Percentiles rank a stretch among this genome's conserved stretches.
Conservation (phyloP, 352 stramenopile species). For the Globisporangium megalacanthum region DNA sequence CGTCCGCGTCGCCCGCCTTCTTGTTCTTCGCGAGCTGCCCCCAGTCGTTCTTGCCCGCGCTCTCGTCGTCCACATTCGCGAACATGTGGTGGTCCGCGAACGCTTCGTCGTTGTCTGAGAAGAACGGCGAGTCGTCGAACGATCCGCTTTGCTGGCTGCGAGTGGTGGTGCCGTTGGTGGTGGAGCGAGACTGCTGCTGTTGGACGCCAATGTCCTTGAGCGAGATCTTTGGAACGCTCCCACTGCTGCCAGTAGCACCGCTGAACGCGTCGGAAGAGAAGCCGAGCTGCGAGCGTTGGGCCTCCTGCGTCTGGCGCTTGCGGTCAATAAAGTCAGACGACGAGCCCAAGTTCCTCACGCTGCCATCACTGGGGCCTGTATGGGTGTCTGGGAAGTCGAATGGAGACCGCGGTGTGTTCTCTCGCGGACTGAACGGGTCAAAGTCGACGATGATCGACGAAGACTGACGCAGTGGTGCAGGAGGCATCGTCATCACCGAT, state of each 20-base stretch:
- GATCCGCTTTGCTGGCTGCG: constrained; percentile 10
- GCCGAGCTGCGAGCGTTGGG: constrained; percentile 45
- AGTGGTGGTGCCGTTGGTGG: constrained; percentile 12
- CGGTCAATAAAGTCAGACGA: constrained; percentile 12
- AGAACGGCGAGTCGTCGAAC: constrained; percentile 52
- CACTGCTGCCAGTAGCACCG: constrained; percentile 4
- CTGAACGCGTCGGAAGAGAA: constrained; percentile 52
- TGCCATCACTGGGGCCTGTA: constrained; percentile 8
- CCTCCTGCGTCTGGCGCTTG: constrained; percentile 60
- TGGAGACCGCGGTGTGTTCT: constrained; percentile 38
- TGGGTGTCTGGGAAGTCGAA: constrained; percentile 29
- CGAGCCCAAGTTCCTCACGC: constrained; percentile 13
- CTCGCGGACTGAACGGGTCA: constrained; percentile 63
- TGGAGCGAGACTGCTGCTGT: not conserved
- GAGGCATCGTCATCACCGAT: constrained; percentile 9
- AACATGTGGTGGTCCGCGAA: constrained; percentile 59
- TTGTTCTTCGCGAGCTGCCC: constrained; percentile 10
- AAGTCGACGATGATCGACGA: constrained; percentile 61
- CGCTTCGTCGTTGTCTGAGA: constrained; percentile 50
- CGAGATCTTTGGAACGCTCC: constrained; percentile 28
- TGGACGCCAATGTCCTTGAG: constrained; percentile 27
- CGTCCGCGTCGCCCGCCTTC: constrained; percentile 1
- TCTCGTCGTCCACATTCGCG: constrained; percentile 59
- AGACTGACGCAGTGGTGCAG: constrained; percentile 22
- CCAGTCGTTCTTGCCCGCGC: constrained; percentile 17